Base-by-base conservation (phyloP, 2,329 filamentous ascomycete genomes). In the Epicoccum nigrum region DNA sequence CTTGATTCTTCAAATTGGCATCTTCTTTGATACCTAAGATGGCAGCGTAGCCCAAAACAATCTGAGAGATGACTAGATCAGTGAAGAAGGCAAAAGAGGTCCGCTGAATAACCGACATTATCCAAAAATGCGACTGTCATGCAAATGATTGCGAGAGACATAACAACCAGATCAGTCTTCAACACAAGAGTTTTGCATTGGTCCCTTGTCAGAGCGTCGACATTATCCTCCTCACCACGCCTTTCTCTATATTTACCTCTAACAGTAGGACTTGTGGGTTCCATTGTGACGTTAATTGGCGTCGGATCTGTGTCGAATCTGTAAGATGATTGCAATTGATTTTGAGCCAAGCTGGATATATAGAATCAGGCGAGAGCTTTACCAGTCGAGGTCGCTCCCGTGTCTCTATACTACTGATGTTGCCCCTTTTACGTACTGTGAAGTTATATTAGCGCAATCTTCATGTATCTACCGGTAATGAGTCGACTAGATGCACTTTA, bases 21-120 rank as follows among this genome's bases (percentile, higher is more conserved):
- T 45, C 42, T 35, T 45, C 31, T 17, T 34, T 37, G 16, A 45
- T 45, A 8, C 42, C 42, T 9, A 45, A 21, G 9, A 37, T 21
- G 11, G 42, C 33, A n/a, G 42, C 32, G 13, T 45, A 45, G 25
- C 31, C 42, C 15, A 45, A 35, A 19, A 31, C 31, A 23, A 35
- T 45, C 42, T 45, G 11, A 4, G 13, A 17, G 20, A n/a, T n/a
- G n/a, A n/a, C n/a, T n/a, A n/a, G n/a, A n/a, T n/a, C n/a, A n/a
- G n/a, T n/a, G n/a, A n/a, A n/a, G n/a, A n/a, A n/a, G n/a, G n/a
- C n/a, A n/a, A n/a, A n/a, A n/a, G n/a, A n/a, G n/a, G n/a, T 25
- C 9, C 23, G 23, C 23, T 25, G 23, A 30, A n/a, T 7, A 30
- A 30, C 28, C 32, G 11, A 33, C 39, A 17, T 42, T 42, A 7